Conservation (phyloP, 805 yeast genomes). For the Saccharomycopsis olivae region DNA sequence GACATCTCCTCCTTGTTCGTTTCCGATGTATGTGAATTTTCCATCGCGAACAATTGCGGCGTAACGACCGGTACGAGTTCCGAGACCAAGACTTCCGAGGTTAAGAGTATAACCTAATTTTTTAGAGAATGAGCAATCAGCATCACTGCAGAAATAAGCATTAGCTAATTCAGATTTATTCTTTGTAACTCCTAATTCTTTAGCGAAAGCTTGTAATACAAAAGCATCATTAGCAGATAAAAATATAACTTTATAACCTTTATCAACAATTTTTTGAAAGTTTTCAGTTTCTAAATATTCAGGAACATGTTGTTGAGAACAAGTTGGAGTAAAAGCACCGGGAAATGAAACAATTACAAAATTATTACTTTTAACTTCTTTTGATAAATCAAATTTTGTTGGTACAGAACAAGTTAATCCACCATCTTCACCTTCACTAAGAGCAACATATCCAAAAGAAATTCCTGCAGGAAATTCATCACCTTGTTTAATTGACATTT, state of each 20-base stretch:
- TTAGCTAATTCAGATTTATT: constrained; percentile 26
- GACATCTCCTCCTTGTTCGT: constrained; percentile 14
- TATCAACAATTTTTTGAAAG: constrained; percentile 19
- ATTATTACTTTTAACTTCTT: constrained; percentile 17
- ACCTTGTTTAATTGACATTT: constrained; percentile 4
- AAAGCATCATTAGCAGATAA: constrained; percentile 83
- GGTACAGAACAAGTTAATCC: constrained; percentile 15
- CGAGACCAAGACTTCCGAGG: constrained; percentile 68
- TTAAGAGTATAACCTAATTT: constrained; percentile 61
- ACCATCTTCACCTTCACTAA: constrained; percentile 6
- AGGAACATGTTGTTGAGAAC: constrained; percentile 22
- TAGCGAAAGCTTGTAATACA: constrained; percentile 75
- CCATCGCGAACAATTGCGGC: constrained; percentile 50
- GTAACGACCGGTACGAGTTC: constrained; percentile 62
- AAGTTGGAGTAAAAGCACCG: constrained; percentile 23
- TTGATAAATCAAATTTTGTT: constrained; percentile 7
- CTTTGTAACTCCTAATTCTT: constrained; percentile 30
- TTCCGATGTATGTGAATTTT: constrained; percentile 27
- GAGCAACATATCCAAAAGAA: constrained; percentile 13
- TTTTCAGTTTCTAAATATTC: constrained; percentile 19
- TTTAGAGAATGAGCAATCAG: constrained; percentile 57
- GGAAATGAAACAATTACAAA: constrained; percentile 23
- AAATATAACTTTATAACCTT: constrained; percentile 39
- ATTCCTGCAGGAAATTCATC: constrained; percentile 4
- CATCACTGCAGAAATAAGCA: constrained; percentile 63